A percentile compares a stretch with the other conserved stretches of the same genome.
Conservation (phyloP, 2,329 filamentous ascomycete genomes). For the Alternaria tenuissima region DNA sequence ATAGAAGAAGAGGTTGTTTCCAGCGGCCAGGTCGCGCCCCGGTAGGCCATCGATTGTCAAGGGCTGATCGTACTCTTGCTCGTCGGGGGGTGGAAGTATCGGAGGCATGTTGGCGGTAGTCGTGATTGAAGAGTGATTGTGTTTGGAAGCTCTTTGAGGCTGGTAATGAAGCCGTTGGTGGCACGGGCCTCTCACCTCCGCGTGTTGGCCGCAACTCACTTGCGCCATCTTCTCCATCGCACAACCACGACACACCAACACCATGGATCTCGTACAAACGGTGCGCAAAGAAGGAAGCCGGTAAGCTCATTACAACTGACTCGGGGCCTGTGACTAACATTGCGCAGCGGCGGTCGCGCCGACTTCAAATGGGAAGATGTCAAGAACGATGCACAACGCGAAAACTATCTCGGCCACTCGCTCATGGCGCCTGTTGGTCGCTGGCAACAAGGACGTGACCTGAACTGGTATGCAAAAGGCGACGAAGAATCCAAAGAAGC, state of each 20-base stretch:
- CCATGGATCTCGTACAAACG: slow-evolving; percentile 91
- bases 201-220: slow-evolving; percentile 30
- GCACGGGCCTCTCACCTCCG: slow-evolving; percentile 34
- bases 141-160: slow-evolving; percentile 8
- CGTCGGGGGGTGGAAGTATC: slow-evolving; percentile 42
- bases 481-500: slow-evolving; percentile 66
- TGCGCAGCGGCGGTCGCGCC: slow-evolving; percentile 75
- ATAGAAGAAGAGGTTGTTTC: slow-evolving; percentile 63
- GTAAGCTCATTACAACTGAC: slow-evolving; percentile 44
- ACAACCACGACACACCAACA: slow-evolving; percentile 11
- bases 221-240: not conserved
- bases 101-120: slow-evolving; percentile 35
- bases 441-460: slow-evolving; percentile 82
- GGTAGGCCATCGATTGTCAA: slow-evolving; percentile 30
- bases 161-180: slow-evolving; percentile 2
- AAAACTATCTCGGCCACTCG: slow-evolving; percentile 90
- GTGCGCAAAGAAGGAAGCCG: slow-evolving; percentile 90
- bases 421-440: slow-evolving; percentile 91
- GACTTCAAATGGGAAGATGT: slow-evolving; percentile 99
- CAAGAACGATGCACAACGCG: slow-evolving; percentile 82
- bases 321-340: slow-evolving; percentile 8
- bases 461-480: slow-evolving; percentile 70
- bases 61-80: slow-evolving; percentile 42
- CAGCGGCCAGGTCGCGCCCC: slow-evolving; percentile 32
- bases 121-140: slow-evolving; percentile 2